phyloP scores from a whole-genome alignment of 2,329 filamentous ascomycete species.

The Pseudopyricularia cyperi region DNA sequence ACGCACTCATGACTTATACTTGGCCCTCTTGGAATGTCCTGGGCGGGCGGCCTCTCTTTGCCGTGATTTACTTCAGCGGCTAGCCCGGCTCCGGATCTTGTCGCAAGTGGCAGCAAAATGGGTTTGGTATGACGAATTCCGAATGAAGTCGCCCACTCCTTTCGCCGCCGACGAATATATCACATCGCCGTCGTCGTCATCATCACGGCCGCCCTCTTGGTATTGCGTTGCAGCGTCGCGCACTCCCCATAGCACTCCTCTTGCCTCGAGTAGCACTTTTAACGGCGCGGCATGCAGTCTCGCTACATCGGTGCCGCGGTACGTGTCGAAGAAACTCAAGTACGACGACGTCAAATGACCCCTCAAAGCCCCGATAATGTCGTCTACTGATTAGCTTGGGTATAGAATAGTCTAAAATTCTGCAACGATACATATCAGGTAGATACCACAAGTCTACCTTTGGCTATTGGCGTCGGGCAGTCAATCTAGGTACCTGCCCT shows the following conservation, averaged over 20 bases:
- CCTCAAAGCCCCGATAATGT: neutral
- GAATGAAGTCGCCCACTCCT: neutral
- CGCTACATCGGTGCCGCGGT: neutral
- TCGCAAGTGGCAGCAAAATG: too few relatives aligned
- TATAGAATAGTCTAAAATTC: neutral
- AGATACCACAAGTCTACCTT: too few relatives aligned
- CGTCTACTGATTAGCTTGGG: neutral
- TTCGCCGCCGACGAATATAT: neutral
- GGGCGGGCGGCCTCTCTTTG: neutral
- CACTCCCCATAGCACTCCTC: neutral
- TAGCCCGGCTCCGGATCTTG: too few relatives aligned
- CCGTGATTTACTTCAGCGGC: neutral
- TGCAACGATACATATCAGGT: too few relatives aligned
- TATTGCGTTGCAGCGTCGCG: neutral
- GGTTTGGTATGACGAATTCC: too few relatives aligned
- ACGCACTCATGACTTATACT: neutral
- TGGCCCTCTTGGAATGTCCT: neutral
- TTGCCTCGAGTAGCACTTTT: too few relatives aligned
- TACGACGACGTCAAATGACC: neutral
- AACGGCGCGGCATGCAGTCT: neutral
- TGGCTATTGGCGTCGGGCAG: too few relatives aligned
- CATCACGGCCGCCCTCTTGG: neutral
- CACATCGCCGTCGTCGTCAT: neutral
- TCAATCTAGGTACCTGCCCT: too few relatives aligned
- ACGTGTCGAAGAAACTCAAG: neutral